Evolutionary conservation across 139 green algal genomes (phyloP).

Genomic region (Ulvella scutata): DNA sequence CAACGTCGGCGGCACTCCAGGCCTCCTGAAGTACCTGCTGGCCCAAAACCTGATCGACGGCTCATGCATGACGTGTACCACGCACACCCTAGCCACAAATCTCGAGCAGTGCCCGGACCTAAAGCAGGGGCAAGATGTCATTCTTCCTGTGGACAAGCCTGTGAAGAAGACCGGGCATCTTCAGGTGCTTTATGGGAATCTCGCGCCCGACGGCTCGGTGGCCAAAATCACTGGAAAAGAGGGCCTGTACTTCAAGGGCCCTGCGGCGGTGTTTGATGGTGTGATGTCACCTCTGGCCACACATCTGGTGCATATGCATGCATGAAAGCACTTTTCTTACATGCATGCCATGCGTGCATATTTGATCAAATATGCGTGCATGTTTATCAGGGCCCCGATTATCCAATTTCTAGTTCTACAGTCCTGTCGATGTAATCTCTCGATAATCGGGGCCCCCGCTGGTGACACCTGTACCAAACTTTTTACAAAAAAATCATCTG

Average conservation of each 20-base stretch:
- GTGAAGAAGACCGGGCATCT: slow-evolving; percentile 24
- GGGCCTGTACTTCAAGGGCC: slow-evolving; percentile 47
- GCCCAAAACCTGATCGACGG: slow-evolving; percentile 80
- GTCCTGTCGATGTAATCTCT: too few species aligned
- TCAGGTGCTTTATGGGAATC: slow-evolving; percentile 90
- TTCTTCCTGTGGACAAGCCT: slow-evolving; percentile 59
- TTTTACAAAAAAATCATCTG: too few species aligned
- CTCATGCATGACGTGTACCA: slow-evolving; percentile 66
- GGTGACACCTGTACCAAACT: too few species aligned
- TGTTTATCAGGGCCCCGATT: too few species aligned
- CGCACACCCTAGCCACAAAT: slow-evolving; percentile 91
- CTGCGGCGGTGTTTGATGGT: background rate
- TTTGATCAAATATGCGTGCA: too few species aligned
- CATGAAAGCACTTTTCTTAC: too few species aligned
- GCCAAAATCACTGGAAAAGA: slow-evolving; percentile 95
- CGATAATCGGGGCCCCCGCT: too few species aligned
- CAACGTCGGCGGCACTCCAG: slow-evolving; percentile 88
- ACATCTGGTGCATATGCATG: too few species aligned
- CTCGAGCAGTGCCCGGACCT: slow-evolving; percentile 63
- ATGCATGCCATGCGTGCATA: too few species aligned
- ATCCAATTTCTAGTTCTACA: too few species aligned
- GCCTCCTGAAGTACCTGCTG: slow-evolving; percentile 90
- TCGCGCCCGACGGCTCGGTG: slow-evolving; percentile 82
- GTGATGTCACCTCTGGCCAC: too few species aligned
- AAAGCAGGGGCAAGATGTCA: slow-evolving; percentile 73